Evolutionary conservation across 2,329 filamentous ascomycete genomes (phyloP).

Genomic region (Aureobasidium namibiae): DNA sequence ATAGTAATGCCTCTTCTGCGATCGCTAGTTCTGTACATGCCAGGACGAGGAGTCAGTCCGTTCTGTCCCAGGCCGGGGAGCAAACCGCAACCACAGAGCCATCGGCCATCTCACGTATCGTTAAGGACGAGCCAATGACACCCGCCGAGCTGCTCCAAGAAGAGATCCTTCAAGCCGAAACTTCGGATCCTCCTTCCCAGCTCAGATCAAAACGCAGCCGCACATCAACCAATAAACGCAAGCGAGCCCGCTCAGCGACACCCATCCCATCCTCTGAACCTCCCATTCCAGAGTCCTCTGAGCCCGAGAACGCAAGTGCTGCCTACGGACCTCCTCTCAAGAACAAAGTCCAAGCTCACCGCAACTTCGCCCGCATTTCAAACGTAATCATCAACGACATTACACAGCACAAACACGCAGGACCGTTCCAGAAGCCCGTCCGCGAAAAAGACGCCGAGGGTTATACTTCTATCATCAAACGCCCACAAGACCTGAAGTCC

Average conservation of each 20-base stretch:
- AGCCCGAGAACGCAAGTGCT: not conserved
- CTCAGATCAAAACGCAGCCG: constrained; percentile 17
- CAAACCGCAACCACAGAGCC: constrained; percentile 31
- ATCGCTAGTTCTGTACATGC: constrained; percentile 36
- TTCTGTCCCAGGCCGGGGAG: constrained; percentile 38
- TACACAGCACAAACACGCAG: constrained; percentile 42
- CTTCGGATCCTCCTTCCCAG: constrained; percentile 19
- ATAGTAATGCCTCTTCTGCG: constrained; percentile 39
- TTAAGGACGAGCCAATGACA: constrained; percentile 42
- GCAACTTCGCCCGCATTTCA: constrained; percentile 42
- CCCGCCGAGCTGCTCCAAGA: constrained; percentile 29
- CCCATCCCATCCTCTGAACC: constrained; percentile 5
- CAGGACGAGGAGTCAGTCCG: constrained; percentile 41
- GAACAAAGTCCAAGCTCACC: constrained; percentile 34
- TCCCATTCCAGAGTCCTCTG: not conserved
- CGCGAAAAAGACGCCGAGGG: constrained; percentile 43
- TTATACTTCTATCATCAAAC: constrained; percentile 44
- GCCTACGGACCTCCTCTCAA: constrained; percentile 15
- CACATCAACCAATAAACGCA: constrained; percentile 31
- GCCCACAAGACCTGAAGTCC: constrained; percentile 43
- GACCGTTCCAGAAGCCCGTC: constrained; percentile 42
- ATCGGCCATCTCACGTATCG: constrained; percentile 28
- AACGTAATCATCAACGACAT: constrained; percentile 45
- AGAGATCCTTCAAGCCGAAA: constrained; percentile 17
- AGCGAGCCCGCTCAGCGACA: constrained; percentile 27